Evolutionary conservation across 805 yeast genomes (phyloP).

Genomic region (Saccharomycopsis sp.): DNA sequence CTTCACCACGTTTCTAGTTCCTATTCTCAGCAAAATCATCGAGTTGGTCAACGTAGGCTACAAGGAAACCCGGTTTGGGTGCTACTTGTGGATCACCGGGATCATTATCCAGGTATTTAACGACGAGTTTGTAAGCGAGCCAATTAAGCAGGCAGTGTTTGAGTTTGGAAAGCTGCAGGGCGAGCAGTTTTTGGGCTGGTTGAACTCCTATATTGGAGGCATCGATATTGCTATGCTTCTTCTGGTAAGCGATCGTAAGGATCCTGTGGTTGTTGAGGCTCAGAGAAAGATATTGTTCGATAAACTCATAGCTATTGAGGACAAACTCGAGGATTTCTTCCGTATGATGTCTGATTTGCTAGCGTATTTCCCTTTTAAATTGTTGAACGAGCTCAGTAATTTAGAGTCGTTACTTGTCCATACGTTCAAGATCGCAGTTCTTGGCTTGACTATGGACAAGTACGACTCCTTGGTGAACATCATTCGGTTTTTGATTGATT

Average conservation of each 20-base stretch:
- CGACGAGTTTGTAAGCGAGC: constrained; percentile 44
- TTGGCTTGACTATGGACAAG: constrained; percentile 52
- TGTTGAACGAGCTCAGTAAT: constrained; percentile 29
- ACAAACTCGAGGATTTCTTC: constrained; percentile 80
- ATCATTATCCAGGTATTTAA: constrained; percentile 66
- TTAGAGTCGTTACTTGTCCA: constrained; percentile 31
- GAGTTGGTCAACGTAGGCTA: constrained; percentile 66
- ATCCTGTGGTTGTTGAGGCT: not conserved
- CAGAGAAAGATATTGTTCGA: constrained; percentile 4
- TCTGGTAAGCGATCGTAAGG: not conserved
- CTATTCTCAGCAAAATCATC: constrained; percentile 59
- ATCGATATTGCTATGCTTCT: constrained; percentile 3
- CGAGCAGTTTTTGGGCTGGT: constrained; percentile 13
- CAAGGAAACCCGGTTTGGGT: constrained; percentile 61
- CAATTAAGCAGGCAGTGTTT: constrained; percentile 58
- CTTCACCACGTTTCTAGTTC: constrained; percentile 47
- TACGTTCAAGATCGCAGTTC: constrained; percentile 52
- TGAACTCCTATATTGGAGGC: constrained; percentile 4
- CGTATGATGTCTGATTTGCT: constrained; percentile 71
- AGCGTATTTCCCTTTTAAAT: constrained; percentile 52
- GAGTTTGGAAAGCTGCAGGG: constrained; percentile 43
- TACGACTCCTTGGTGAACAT: constrained; percentile 64
- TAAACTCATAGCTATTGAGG: constrained; percentile 35
- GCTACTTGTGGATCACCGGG: constrained; percentile 89
- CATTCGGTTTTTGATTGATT: constrained; percentile 73